A percentile compares a stretch with the other conserved stretches of the same genome.
Evolutionary conservation across 805 yeast species (phyloP).

Genomic region (Kodamaea kaohsiungensis): DNA sequence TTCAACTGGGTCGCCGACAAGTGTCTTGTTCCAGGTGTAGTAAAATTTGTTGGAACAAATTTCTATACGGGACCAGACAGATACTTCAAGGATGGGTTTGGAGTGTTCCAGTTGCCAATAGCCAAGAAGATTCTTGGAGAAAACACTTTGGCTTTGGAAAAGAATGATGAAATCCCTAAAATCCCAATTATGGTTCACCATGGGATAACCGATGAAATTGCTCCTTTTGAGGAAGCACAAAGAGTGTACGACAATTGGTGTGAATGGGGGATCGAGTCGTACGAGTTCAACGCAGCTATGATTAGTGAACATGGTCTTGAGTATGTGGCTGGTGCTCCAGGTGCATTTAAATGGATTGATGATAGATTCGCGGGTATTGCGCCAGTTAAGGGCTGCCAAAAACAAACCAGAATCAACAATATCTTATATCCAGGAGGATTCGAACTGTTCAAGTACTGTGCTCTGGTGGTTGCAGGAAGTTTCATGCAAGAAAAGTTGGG

Average conservation of each 20-base stretch:
- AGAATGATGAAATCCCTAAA: conserved; percentile 13
- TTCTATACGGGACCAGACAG: conserved; percentile 16
- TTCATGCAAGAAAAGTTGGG: conserved; percentile 9
- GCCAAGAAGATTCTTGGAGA: conserved; percentile 17
- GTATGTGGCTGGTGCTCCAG: conserved; percentile 14
- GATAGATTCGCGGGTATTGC: conserved; percentile 16
- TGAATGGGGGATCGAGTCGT: conserved; percentile 10
- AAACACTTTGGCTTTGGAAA: conserved; percentile 22
- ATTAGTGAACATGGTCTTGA: conserved; percentile 19
- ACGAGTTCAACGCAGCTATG: conserved; percentile 10
- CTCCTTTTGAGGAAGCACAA: conserved; percentile 11
- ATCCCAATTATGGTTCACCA: conserved; percentile 15
- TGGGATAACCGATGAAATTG: conserved; percentile 13
- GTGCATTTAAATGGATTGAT: conserved; percentile 21
- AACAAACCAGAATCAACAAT: conserved; percentile 45
- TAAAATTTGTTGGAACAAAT: conserved; percentile 1
- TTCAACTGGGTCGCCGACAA: conserved; percentile 7
- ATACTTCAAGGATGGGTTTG: conserved; percentile 18
- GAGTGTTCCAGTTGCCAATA: conserved; percentile 13
- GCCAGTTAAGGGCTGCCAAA: conserved; percentile 20
- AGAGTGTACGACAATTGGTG: conserved; percentile 16
- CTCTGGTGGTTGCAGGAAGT: background rate
- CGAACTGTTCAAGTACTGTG: background rate
- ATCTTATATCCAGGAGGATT: conserved; percentile 45
- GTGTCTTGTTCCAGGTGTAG: conserved; percentile 6